Base-by-base conservation (phyloP, 257 asterid genomes). In the Linderniella brevidens region DNA sequence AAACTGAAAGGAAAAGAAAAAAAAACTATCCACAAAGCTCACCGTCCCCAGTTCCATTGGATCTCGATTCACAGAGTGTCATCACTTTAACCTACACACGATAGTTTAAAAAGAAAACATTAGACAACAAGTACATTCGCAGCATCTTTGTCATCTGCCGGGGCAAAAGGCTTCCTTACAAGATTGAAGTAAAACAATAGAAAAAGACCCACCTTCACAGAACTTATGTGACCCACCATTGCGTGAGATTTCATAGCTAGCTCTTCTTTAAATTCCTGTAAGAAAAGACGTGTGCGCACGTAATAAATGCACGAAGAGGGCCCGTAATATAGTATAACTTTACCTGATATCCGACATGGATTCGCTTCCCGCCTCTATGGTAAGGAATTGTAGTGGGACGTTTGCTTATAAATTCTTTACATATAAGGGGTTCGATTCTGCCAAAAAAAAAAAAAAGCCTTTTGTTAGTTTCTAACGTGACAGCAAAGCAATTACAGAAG, bases 331-430 rank as follows among this genome's bases (percentile, higher is more conserved):
- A 19, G 41, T 37, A 60, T 14, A 11, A 1, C 42, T 55, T 63
- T 64, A 84, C 98, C 82, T 85, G 98, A 68, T 60, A 75, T 43
- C 84, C 93, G 61, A 85, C 65, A 61, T 85, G 79, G 44, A 90
- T 76, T 54, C 98, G 76, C 77, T 90, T 90, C 48, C 96, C 96
- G 20, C 98, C 98, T 67, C 92, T 73, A 69, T 90, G 96, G 64
- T 84, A 90, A 49, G 98, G 98, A 56, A 90, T 54, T 57, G 78
- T 81, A 48, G 81, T 80, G 1, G 96, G 96, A 43, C 96, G 88
- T 50, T 54, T 77, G 37, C 68, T 67, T 36, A 67, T 38, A 58
- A 60, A 76, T 37, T 90, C 98, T 67, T 90, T 90, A 63, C 94
- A 81, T 58, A 85, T 56, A 32, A 90, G 93, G 18, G 98, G 98